phyloP scores from a whole-genome alignment of 2,329 filamentous ascomycete species.

The Aspergillus udagawae region DNA sequence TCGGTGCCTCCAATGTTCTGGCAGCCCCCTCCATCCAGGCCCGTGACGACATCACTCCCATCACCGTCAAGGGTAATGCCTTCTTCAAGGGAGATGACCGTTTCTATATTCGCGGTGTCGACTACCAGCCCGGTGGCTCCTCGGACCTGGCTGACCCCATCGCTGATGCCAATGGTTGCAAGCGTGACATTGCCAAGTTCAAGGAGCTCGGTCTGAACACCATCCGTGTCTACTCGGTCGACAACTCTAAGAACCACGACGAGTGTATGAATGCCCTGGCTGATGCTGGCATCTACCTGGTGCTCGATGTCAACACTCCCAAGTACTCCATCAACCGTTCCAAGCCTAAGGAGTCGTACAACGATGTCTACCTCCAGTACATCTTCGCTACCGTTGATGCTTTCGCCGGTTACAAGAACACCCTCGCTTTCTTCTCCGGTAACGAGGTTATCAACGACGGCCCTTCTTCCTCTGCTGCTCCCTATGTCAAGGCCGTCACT shows the following conservation, averaged over 20 bases:
- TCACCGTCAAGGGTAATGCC: constrained; percentile 62
- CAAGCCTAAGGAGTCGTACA: constrained; percentile 73
- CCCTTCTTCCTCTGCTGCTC: constrained; percentile 61
- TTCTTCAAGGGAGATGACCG: constrained; percentile 61
- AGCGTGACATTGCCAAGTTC: constrained; percentile 77
- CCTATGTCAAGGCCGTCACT: constrained; percentile 74
- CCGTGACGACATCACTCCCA: constrained; percentile 49
- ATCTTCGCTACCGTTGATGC: constrained; percentile 85
- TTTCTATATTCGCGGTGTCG: constrained; percentile 52
- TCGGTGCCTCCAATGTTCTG: constrained; percentile 45
- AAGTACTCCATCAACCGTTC: constrained; percentile 81
- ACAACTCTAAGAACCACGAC: constrained; percentile 78
- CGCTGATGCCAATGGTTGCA: constrained; percentile 65
- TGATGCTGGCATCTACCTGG: constrained; percentile 85
- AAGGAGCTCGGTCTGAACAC: constrained; percentile 85
- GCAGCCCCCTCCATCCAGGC: constrained; percentile 39
- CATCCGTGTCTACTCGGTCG: constrained; percentile 85
- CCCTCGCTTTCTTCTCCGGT: constrained; percentile 78
- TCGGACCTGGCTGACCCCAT: constrained; percentile 68
- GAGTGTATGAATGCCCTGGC: constrained; percentile 78
- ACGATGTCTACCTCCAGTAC: constrained; percentile 76
- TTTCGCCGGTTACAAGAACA: constrained; percentile 80
- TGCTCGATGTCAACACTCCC: constrained; percentile 88
- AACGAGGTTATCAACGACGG: constrained; percentile 75
- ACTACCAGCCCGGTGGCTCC: constrained; percentile 64